phyloP scores from a whole-genome alignment of 164 flowering plant genomes.

The Vitis cinerea region DNA sequence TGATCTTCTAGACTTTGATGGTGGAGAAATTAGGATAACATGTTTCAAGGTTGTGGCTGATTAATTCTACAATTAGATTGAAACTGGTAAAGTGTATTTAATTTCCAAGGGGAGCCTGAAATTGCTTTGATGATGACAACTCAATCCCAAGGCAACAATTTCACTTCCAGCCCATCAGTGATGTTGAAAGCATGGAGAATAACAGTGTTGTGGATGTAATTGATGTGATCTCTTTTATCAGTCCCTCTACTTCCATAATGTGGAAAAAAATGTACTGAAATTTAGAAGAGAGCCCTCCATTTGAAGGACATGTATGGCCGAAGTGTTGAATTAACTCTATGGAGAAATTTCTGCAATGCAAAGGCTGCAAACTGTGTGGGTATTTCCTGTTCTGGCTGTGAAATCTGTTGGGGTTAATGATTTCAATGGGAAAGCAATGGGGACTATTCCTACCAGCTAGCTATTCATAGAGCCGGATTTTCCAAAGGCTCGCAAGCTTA shows the following conservation, averaged over 20 bases:
- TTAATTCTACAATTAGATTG: slow-evolving; percentile 40
- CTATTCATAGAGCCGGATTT: slow-evolving; percentile 78
- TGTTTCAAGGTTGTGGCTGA: too few relatives aligned
- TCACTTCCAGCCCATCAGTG: slow-evolving; percentile 72
- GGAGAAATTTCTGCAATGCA: slow-evolving; percentile 85
- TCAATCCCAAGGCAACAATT: slow-evolving; percentile 78
- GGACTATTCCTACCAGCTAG: slow-evolving; percentile 29
- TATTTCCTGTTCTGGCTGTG: slow-evolving; percentile 80
- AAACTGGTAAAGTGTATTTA: slow-evolving; percentile 75
- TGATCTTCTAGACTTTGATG: too few relatives aligned
- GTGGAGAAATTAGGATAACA: too few relatives aligned
- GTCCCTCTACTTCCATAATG: slow-evolving; percentile 65
- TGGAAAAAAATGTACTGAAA: slow-evolving; percentile 21
- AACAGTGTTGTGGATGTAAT: slow-evolving; percentile 74
- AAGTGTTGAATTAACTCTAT: slow-evolving; percentile 89
- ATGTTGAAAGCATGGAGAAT: slow-evolving; percentile 69
- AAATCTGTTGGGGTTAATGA: slow-evolving; percentile 80
- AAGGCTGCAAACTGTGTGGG: slow-evolving; percentile 59
- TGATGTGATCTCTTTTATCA: slow-evolving; percentile 75
- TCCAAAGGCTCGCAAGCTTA: slow-evolving; percentile 61
- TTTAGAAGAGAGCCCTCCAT: slow-evolving; percentile 71
- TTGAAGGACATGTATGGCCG: slow-evolving; percentile 91
- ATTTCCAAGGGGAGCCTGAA: slow-evolving; percentile 75
- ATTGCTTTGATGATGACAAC: slow-evolving; percentile 68
- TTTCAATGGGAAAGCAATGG: slow-evolving; percentile 74